Evolutionary conservation across 257 asterid genomes (phyloP).

Genomic region (Echium plantagineum): DNA sequence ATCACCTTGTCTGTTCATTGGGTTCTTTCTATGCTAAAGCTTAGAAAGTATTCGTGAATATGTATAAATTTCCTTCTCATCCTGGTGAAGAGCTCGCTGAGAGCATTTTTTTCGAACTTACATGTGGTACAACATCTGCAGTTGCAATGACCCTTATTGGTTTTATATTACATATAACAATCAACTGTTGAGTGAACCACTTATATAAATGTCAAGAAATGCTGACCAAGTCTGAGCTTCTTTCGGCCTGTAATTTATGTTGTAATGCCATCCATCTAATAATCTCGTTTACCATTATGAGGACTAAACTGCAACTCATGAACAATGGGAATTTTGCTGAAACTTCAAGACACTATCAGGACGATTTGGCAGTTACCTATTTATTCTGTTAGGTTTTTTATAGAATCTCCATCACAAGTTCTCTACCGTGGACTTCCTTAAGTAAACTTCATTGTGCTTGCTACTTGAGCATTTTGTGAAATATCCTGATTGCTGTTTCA

Average conservation of each 20-base stretch:
- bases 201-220: no score
- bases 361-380: neutral
- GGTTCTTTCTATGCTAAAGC: neutral
- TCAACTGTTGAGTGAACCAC: neutral
- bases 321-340: no score
- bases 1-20: neutral
- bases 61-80: neutral
- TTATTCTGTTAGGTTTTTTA: neutral
- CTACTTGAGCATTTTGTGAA: neutral
- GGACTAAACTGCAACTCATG: neutral
- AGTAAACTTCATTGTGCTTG: neutral
- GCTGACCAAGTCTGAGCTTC: neutral
- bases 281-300: neutral
- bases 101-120: neutral
- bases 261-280: neutral
- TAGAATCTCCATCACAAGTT: neutral
- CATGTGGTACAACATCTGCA: neutral
- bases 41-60: no score
- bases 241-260: no score
- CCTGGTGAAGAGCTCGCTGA: neutral
- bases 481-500: conserved; percentile 1
- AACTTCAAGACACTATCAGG: neutral
- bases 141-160: neutral
- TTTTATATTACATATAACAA: neutral
- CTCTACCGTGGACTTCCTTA: neutral